Evolutionary conservation across 2,329 filamentous ascomycete species (phyloP).

Genomic region (Canariomyces notabilis): DNA sequence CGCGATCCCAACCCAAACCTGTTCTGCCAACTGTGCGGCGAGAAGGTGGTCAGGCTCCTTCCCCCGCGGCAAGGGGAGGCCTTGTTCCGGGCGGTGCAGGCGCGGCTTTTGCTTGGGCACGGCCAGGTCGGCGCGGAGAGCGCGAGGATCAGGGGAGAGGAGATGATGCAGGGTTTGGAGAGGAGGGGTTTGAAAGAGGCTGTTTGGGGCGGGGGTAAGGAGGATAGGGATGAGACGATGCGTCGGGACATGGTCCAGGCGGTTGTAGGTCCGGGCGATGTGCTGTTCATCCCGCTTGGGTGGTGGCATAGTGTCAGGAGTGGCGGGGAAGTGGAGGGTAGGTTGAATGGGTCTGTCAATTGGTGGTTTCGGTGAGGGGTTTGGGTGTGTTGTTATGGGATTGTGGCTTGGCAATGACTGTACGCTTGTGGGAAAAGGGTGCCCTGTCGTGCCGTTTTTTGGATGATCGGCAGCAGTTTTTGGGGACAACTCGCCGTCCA

Average conservation of each 20-base stretch:
- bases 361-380: slow-evolving; percentile 69
- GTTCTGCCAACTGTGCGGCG: slow-evolving; percentile 74
- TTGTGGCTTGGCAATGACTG: too few species aligned
- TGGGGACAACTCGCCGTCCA: too few species aligned
- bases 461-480: too few species aligned
- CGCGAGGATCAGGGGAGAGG: slow-evolving; percentile 62
- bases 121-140: slow-evolving; percentile 34
- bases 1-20: slow-evolving; percentile 91
- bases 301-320: slow-evolving; percentile 87
- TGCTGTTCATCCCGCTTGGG: slow-evolving; percentile 71
- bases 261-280: slow-evolving; percentile 59
- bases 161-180: slow-evolving; percentile 88
- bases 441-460: too few species aligned
- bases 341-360: slow-evolving; percentile 50
- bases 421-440: too few species aligned
- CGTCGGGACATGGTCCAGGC: slow-evolving; percentile 43
- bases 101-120: slow-evolving; percentile 32
- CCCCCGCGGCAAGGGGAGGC: slow-evolving; percentile 56
- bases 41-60: slow-evolving; percentile 69
- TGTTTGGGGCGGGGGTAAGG: slow-evolving; percentile 56
- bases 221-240: slow-evolving; percentile 23
- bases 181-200: slow-evolving; percentile 58
- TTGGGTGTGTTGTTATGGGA: background rate
- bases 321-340: slow-evolving; percentile 38
- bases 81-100: slow-evolving; percentile 55